Conservation (phyloP, 768 basidiomycete genomes). For the Hypholoma sublateritium region DNA sequence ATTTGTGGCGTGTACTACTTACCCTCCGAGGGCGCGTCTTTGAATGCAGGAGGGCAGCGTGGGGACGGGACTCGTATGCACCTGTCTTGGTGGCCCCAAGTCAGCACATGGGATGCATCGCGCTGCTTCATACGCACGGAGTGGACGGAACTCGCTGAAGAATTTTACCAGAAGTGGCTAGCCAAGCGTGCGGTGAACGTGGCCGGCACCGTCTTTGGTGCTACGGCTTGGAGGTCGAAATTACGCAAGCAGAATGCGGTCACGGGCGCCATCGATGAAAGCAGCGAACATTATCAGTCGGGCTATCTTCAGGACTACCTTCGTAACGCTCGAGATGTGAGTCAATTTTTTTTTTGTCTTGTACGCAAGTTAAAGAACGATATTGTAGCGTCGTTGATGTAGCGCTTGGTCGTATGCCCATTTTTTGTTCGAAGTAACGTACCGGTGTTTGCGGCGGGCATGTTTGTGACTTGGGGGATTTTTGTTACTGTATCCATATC, state of each 20-base stretch:
- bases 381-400: no score
- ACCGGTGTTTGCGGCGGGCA: no score
- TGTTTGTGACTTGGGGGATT: no score
- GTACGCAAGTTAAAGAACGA: no score
- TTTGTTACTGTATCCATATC: no score
- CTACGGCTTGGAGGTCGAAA: not conserved
- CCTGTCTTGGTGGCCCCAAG: conserved; percentile 1
- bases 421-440: no score
- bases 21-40: not conserved
- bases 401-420: no score
- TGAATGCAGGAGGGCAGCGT: not conserved
- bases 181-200: not conserved
- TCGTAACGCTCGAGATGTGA: not conserved
- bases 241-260: not conserved
- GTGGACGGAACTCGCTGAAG: conserved; percentile 2
- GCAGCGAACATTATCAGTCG: not conserved
- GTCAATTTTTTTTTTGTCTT: no score
- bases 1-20: conserved; percentile 19
- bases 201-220: not conserved
- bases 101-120: not conserved
- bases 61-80: not conserved
- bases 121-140: not conserved
- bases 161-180: not conserved
- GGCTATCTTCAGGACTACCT: not conserved
- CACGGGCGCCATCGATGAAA: not conserved